These are phyloP conservation scores for Geosmithia morbida DNA, from an alignment of 2,329 filamentous ascomycete species.

Conservation along the genomic window DNA sequence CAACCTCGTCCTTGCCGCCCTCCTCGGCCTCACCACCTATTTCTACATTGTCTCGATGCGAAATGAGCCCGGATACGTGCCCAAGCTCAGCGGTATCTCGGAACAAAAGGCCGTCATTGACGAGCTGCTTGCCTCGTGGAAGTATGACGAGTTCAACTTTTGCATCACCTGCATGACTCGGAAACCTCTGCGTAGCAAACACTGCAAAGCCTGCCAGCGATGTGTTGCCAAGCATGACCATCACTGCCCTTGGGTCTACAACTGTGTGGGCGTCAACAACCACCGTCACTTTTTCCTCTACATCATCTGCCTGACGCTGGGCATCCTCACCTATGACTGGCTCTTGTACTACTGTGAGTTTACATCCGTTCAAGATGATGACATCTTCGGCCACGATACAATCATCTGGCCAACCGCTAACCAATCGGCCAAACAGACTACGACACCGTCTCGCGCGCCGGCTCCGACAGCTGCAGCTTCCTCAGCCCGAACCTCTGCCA, in stretches of 20 bases:
- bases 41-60: constrained; percentile 83
- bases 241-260: constrained; percentile 96
- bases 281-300: constrained; percentile 93
- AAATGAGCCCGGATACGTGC: constrained; percentile 83
- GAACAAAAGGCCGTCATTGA: constrained; percentile 84
- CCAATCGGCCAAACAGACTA: constrained; percentile 39
- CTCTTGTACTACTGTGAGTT: constrained; percentile 57
- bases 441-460: constrained; percentile 36
- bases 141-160: constrained; percentile 89
- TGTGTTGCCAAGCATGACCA: constrained; percentile 96
- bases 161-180: constrained; percentile 92
- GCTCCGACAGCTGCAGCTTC: constrained; percentile 51
- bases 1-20: constrained; percentile 59
- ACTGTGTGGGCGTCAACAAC: constrained; percentile 92
- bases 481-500: constrained; percentile 63
- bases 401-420: neutral
- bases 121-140: constrained; percentile 70
- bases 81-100: constrained; percentile 76
- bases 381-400: neutral
- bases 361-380: neutral
- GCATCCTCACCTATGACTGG: constrained; percentile 58
- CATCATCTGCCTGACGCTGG: constrained; percentile 60
- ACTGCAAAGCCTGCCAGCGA: constrained; percentile 80
- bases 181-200: constrained; percentile 85
- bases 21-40: constrained; percentile 56